Conservation (phyloP, 176 grass and related monocot genomes). For the Aegilops umbellulata region DNA sequence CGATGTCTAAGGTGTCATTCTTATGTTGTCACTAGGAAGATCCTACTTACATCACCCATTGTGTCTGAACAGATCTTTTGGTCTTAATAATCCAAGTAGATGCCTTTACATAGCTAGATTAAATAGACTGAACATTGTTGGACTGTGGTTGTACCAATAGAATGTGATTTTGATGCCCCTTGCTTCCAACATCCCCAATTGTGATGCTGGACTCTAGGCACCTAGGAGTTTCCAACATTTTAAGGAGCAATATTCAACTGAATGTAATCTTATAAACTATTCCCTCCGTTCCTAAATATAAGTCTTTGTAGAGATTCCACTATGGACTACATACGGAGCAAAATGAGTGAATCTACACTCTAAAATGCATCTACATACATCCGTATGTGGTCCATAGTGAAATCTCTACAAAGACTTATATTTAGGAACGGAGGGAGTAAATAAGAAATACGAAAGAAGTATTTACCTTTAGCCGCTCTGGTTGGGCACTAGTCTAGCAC, state of each 20-base stretch:
- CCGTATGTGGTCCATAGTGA: too few relatives aligned
- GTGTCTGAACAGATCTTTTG: constrained; percentile 3
- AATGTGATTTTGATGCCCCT: neutral
- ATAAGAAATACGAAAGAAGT: neutral
- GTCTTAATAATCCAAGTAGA: neutral
- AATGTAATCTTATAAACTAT: constrained; percentile 18
- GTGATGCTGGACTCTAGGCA: neutral
- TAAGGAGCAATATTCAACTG: neutral
- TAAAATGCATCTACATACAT: too few relatives aligned
- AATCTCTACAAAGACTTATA: too few relatives aligned
- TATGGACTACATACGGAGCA: too few relatives aligned
- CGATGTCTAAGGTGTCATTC: neutral
- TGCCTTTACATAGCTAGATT: neutral
- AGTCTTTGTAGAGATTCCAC: too few relatives aligned
- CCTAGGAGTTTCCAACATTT: neutral
- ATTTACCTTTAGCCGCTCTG: neutral
- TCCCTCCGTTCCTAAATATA: too few relatives aligned
- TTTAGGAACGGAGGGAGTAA: neutral
- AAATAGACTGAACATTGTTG: neutral
- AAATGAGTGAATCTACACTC: too few relatives aligned
- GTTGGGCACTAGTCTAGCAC: constrained; percentile 9
- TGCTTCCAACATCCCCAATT: neutral
- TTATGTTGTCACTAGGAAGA: constrained; percentile 18
- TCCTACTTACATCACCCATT: neutral
- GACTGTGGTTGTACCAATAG: neutral